These are phyloP conservation scores for Epicoccum sorghinum DNA, from an alignment of 2,329 filamentous ascomycete genomes.

Conservation along the genomic window DNA sequence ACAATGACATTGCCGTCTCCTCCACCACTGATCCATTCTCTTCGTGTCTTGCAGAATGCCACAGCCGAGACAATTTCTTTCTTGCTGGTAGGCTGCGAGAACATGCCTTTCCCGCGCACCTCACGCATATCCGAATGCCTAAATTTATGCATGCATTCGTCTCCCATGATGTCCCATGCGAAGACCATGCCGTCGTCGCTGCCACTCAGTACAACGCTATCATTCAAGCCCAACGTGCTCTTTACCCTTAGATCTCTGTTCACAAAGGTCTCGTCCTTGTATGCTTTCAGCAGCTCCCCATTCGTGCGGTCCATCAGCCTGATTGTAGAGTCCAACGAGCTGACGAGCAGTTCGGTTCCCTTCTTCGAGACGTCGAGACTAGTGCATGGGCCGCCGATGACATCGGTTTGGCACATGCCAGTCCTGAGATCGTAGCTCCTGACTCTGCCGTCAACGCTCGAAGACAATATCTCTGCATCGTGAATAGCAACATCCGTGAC, in stretches of 20 bases:
- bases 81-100: slow-evolving; percentile 36
- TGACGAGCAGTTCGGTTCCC: slow-evolving; percentile 75
- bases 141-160: slow-evolving; percentile 69
- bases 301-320: slow-evolving; percentile 80
- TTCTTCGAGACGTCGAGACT: slow-evolving; percentile 74
- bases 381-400: slow-evolving; percentile 67
- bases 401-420: slow-evolving; percentile 62
- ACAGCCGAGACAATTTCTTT: slow-evolving; percentile 57
- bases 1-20: slow-evolving; percentile 53
- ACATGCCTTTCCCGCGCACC: slow-evolving; percentile 40
- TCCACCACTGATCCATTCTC: slow-evolving; percentile 57
- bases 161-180: slow-evolving; percentile 85
- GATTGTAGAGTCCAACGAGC: slow-evolving; percentile 75
- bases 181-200: slow-evolving; percentile 77
- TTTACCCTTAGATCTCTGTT: slow-evolving; percentile 78
- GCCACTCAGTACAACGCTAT: slow-evolving; percentile 79
- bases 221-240: slow-evolving; percentile 74
- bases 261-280: slow-evolving; percentile 61
- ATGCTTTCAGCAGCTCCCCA: slow-evolving; percentile 76
- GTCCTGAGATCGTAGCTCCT: slow-evolving; percentile 82
- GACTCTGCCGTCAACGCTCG: slow-evolving; percentile 84
- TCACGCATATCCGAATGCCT: slow-evolving; percentile 49
- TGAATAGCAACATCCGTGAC: slow-evolving; percentile 56
- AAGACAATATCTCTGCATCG: slow-evolving; percentile 66
- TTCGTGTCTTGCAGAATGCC: slow-evolving; percentile 53